phyloP scores from a whole-genome alignment of 1,139 yeast species.

The Magnusiomyces paraingens region DNA sequence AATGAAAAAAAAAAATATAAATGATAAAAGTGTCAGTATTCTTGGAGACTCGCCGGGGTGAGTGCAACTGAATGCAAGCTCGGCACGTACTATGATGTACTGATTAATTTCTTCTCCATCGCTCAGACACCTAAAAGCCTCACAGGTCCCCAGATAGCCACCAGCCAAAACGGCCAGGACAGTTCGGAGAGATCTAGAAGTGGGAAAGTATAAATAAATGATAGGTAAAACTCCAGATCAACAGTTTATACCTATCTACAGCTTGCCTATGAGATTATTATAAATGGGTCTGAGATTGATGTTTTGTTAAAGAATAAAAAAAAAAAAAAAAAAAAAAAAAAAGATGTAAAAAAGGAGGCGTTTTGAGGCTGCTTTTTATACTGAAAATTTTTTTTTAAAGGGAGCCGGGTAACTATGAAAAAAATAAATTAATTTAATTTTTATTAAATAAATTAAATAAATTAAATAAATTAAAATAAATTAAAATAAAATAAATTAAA shows the following conservation, averaged over 20 bases:
- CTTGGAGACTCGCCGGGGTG: conserved; percentile 28
- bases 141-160: conserved; percentile 3
- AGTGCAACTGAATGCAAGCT: conserved; percentile 13
- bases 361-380: too few species aligned
- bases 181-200: conserved; percentile 17
- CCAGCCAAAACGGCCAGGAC: conserved; percentile 20
- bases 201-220: conserved; percentile 1
- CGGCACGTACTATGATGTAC: conserved; percentile 31
- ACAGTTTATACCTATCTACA: not conserved
- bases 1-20: too few species aligned
- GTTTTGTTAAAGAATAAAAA: conserved; percentile 4
- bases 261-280: conserved; percentile 9
- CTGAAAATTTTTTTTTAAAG: too few species aligned
- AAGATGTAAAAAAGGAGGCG: not conserved
- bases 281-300: not conserved
- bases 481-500: too few species aligned
- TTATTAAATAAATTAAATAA: too few species aligned
- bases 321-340: conserved; percentile 6
- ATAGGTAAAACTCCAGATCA: conserved; percentile 8
- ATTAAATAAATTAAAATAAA: too few species aligned
- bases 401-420: too few species aligned
- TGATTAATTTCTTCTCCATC: conserved; percentile 11
- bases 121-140: conserved; percentile 6
- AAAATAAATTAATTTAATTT: too few species aligned
- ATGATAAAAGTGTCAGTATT: conserved; percentile 25